Conservation (phyloP, 139 green algal genomes). For the Nannochloris sp. region DNA sequence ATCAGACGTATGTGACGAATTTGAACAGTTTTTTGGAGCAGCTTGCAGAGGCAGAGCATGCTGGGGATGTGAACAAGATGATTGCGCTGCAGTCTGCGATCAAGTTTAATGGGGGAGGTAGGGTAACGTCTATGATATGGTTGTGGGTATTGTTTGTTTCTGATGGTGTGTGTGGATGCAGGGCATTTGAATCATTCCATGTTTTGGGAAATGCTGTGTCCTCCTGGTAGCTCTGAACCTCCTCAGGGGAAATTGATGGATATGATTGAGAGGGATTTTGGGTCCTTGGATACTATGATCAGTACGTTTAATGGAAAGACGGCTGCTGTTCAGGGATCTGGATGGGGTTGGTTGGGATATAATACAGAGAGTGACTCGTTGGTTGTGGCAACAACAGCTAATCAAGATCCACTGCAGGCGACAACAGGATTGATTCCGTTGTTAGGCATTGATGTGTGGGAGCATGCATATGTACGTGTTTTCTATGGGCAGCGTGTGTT, state of each 20-base stretch:
- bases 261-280: conserved; percentile 80
- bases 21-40: conserved; percentile 79
- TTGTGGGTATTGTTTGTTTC: background rate
- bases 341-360: conserved; percentile 93
- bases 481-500: no score
- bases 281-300: conserved; percentile 74
- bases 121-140: background rate
- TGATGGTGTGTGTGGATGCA: conserved; percentile 20
- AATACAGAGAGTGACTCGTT: conserved; percentile 59
- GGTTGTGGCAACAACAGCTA: conserved; percentile 70
- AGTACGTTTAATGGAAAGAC: conserved; percentile 64
- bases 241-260: conserved; percentile 60
- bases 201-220: conserved; percentile 91
- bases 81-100: conserved; percentile 78
- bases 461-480: conserved; percentile 48
- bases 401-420: conserved; percentile 75
- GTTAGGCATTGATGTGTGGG: conserved; percentile 92
- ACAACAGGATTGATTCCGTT: conserved; percentile 67
- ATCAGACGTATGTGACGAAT: conserved; percentile 80
- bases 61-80: conserved; percentile 62
- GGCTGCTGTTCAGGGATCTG: conserved; percentile 84
- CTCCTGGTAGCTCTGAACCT: conserved; percentile 69
- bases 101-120: conserved; percentile 94
- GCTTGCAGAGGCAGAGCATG: conserved; percentile 57
- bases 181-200: conserved; percentile 95